Evolutionary conservation across 108 stramenopile species (phyloP).

Genomic region (Nitzschia sp.): DNA sequence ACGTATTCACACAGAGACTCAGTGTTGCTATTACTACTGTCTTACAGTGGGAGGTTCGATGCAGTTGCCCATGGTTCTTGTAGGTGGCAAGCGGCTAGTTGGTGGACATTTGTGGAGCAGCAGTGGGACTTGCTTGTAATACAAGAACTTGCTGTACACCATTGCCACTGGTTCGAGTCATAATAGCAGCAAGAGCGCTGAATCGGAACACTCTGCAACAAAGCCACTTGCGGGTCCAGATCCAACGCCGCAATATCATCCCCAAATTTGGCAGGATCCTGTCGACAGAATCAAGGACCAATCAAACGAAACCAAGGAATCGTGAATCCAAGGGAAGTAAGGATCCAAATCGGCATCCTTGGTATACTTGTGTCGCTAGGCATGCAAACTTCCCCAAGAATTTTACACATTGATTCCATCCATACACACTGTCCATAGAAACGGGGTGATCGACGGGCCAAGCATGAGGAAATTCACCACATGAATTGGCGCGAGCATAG

Average conservation of each 20-base stretch:
- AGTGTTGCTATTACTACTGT: no score
- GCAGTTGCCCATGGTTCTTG: slow-evolving; percentile 22
- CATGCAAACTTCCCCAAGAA: slow-evolving; percentile 4
- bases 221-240: slow-evolving; percentile 76
- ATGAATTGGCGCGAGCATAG: slow-evolving; percentile 36
- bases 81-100: slow-evolving; percentile 36
- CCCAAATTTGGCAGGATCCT: slow-evolving; percentile 26
- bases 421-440: slow-evolving; percentile 29
- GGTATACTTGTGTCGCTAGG: slow-evolving; percentile 48
- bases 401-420: slow-evolving; percentile 37
- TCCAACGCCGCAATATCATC: slow-evolving; percentile 43
- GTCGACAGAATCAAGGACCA: slow-evolving; percentile 68
- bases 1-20: background rate
- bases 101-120: no score
- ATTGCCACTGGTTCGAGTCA: no score
- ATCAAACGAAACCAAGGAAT: slow-evolving; percentile 73
- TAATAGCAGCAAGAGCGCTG: no score
- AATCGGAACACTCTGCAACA: slow-evolving; percentile 85
- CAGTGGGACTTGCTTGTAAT: no score
- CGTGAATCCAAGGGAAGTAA: slow-evolving; percentile 89
- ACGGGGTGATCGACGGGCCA: slow-evolving; percentile 54
- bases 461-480: slow-evolving; percentile 50
- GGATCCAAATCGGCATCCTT: slow-evolving; percentile 57
- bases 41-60: slow-evolving; percentile 26
- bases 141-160: no score